Percentiles rank a stretch among this genome's conserved stretches.
Evolutionary conservation across 176 grass and related monocot genomes (phyloP).

Genomic region (Areca catechu): DNA sequence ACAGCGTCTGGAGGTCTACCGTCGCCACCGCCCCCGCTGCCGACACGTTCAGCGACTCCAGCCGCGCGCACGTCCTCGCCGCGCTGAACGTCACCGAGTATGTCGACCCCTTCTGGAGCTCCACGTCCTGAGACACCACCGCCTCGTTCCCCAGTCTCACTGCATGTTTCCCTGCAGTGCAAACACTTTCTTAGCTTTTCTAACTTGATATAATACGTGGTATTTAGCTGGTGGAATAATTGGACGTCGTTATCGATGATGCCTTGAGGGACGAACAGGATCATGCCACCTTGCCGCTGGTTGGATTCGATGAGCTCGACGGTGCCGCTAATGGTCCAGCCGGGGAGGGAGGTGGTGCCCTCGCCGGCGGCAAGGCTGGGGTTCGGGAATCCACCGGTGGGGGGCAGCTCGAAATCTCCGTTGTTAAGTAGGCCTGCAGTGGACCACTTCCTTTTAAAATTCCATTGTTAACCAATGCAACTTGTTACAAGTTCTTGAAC

Average conservation of each 20-base stretch:
- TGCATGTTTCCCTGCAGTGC: conserved; percentile 56
- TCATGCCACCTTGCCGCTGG: conserved; percentile 95
- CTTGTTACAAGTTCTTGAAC: too few relatives aligned
- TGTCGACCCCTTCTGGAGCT: conserved; percentile 70
- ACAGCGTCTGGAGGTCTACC: conserved; percentile 87
- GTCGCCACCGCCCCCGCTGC: conserved; percentile 39
- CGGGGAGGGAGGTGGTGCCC: conserved; percentile 50
- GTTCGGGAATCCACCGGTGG: conserved; percentile 55
- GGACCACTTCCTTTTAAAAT: conserved; percentile 4
- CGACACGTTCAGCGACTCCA: conserved; percentile 81
- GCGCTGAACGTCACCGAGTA: conserved; percentile 92
- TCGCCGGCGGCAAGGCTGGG: conserved; percentile 41
- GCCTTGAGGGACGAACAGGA: conserved; percentile 84
- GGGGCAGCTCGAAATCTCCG: conserved; percentile 74
- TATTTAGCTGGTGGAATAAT: too few relatives aligned
- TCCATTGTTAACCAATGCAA: too few relatives aligned
- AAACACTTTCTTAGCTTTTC: too few relatives aligned
- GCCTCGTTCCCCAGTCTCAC: conserved; percentile 85
- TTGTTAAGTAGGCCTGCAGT: conserved; percentile 72
- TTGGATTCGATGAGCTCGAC: conserved; percentile 80
- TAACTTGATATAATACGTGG: too few relatives aligned
- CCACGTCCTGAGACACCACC: conserved; percentile 48
- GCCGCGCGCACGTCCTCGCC: conserved; percentile 85
- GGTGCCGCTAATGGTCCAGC: conserved; percentile 86
- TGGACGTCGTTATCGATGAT: too few relatives aligned